A percentile compares a stretch with the other conserved stretches of the same genome.
Conservation (phyloP, 2,329 filamentous ascomycete genomes). For the Sporothrix luriei region DNA sequence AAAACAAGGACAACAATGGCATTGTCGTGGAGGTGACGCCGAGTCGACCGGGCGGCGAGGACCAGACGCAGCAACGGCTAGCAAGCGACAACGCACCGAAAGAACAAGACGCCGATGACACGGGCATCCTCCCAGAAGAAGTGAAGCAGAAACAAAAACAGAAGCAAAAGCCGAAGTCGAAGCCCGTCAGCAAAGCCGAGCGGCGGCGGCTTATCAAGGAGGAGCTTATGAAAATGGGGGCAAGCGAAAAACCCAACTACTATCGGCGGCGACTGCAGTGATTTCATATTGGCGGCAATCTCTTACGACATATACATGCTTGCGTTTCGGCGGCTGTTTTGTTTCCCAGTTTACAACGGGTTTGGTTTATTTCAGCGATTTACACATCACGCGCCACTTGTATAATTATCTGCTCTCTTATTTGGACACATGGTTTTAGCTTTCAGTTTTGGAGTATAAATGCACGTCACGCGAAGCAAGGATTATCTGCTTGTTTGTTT, state of each 20-base stretch:
- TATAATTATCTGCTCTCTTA: slow-evolving; percentile 4
- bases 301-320: background rate
- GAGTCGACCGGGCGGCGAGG: slow-evolving; percentile 38
- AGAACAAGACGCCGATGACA: background rate
- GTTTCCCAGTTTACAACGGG: background rate
- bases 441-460: background rate
- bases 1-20: slow-evolving; percentile 33
- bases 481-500: background rate
- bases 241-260: slow-evolving; percentile 46
- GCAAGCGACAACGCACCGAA: background rate
- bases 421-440: slow-evolving; percentile 8
- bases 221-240: slow-evolving; percentile 35
- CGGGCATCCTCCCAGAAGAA: slow-evolving; percentile 32
- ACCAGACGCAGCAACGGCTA: slow-evolving; percentile 13
- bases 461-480: background rate
- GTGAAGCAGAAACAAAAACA: slow-evolving; percentile 44
- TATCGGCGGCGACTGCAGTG: slow-evolving; percentile 61
- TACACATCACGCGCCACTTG: slow-evolving; percentile 4
- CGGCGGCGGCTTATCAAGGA: slow-evolving; percentile 54
- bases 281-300: background rate
- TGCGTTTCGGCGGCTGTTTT: slow-evolving; percentile 1
- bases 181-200: slow-evolving; percentile 56
- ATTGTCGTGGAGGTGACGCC: slow-evolving; percentile 46
- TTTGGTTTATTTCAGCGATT: background rate
- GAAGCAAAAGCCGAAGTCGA: slow-evolving; percentile 32